Percentiles rank a stretch among this genome's conserved stretches.
Conservation (phyloP, 2,329 filamentous ascomycete species). For the Aspergillus niger region DNA sequence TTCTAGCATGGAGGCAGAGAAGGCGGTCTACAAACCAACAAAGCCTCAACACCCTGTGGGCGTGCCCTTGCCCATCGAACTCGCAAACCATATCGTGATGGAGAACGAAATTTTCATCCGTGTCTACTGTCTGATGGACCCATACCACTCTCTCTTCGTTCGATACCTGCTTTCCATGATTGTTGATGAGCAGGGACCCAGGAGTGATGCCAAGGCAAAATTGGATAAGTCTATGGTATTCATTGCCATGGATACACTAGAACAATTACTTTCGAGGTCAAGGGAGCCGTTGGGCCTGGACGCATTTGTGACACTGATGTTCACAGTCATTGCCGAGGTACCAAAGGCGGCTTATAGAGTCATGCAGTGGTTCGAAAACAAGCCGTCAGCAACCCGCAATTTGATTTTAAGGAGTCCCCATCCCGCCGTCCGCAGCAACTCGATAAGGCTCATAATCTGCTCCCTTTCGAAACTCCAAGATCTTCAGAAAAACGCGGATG, state of each 20-base stretch:
- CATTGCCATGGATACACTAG: slow-evolving; percentile 62
- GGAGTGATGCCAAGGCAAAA: slow-evolving; percentile 52
- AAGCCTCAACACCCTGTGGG: slow-evolving; percentile 54
- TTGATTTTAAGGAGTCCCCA: slow-evolving; percentile 66
- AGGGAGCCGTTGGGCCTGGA: slow-evolving; percentile 69
- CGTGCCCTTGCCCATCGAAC: slow-evolving; percentile 47
- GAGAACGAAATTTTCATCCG: slow-evolving; percentile 75
- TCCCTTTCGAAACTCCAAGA: slow-evolving; percentile 58
- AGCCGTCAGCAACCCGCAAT: slow-evolving; percentile 62
- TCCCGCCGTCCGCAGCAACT: slow-evolving; percentile 55
- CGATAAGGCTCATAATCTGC: slow-evolving; percentile 54
- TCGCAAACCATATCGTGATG: slow-evolving; percentile 60
- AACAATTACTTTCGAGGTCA: slow-evolving; percentile 72
- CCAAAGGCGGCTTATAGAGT: slow-evolving; percentile 60
- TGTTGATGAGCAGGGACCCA: slow-evolving; percentile 50
- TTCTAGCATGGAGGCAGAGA: slow-evolving; percentile 61
- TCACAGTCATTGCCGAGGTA: slow-evolving; percentile 53
- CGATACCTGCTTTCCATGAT: slow-evolving; percentile 62
- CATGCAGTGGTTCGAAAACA: slow-evolving; percentile 62
- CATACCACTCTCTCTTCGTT: slow-evolving; percentile 68
- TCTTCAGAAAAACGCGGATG: slow-evolving; percentile 27
- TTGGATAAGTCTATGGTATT: slow-evolving; percentile 49
- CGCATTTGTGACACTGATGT: slow-evolving; percentile 55
- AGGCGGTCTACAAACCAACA: slow-evolving; percentile 48
- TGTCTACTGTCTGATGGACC: slow-evolving; percentile 78